These are phyloP conservation scores for Verticillium zaregamsianum DNA, from an alignment of 2,329 filamentous ascomycete species.

Conservation along the genomic window DNA sequence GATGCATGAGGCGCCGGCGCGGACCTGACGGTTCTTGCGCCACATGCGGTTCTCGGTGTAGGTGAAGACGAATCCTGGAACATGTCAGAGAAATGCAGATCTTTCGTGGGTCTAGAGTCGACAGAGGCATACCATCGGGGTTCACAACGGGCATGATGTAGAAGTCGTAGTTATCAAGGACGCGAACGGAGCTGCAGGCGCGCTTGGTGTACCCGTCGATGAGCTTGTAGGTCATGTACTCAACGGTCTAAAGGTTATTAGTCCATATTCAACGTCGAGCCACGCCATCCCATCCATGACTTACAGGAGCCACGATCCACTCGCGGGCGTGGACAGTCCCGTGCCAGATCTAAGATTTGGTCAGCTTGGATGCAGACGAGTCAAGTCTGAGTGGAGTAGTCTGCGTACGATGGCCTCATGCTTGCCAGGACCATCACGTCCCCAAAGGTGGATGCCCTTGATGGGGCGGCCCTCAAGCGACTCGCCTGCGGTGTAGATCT, in stretches of 20 bases:
- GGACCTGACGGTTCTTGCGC: constrained; percentile 54
- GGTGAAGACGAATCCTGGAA: constrained; percentile 53
- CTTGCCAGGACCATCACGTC: constrained; percentile 33
- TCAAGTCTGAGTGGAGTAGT: neutral
- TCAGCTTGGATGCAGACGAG: neutral
- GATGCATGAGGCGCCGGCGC: constrained; percentile 34
- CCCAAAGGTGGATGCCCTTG: constrained; percentile 48
- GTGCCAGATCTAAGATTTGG: constrained; percentile 32
- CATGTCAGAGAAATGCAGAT: neutral
- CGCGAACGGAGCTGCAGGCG: constrained; percentile 27
- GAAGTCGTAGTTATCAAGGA: constrained; percentile 53
- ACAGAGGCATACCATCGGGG: constrained; percentile 38
- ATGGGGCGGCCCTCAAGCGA: constrained; percentile 44
- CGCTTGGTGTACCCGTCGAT: constrained; percentile 34
- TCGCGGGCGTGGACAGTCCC: constrained; percentile 50
- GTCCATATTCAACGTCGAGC: neutral
- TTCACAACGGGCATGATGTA: constrained; percentile 54
- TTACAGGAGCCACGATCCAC: constrained; percentile 35
- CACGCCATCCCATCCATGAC: neutral
- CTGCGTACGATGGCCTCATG: constrained; percentile 29
- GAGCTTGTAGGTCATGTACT: constrained; percentile 41
- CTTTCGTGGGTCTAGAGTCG: neutral
- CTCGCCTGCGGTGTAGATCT: constrained; percentile 36
- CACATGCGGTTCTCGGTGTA: constrained; percentile 54
- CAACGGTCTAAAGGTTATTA: constrained; percentile 24